Evolutionary conservation across 2,329 filamentous ascomycete genomes (phyloP), one percentile per base, ranked within the genome.

Genomic region (Beauveria medogensis): DNA sequence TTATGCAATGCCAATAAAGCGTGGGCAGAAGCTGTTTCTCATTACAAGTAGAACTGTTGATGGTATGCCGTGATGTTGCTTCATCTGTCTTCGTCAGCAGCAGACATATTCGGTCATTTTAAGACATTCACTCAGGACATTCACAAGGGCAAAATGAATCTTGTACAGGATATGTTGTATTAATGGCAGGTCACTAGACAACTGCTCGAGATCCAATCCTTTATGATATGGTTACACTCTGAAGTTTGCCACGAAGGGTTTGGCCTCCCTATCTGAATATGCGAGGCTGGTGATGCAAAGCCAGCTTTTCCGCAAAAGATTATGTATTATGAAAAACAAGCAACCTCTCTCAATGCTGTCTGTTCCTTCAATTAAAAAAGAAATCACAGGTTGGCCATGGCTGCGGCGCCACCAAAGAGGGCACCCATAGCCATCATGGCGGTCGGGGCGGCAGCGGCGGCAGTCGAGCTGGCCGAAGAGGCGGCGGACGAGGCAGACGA

Each of bases 401-500:
- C 61, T 55, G 76, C 79, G 3, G 75, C 77, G 65, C 78, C 79
- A 26, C 78, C 79, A 54, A 80, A 69, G 62, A 81, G 70, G 26
- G 77, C 78, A 37, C 78, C 78, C 52, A 81, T 69, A 22, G 74
- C 78, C 47, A 80, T 65, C 30, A 73, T 77, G 30, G 71, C 78
- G 18, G 77, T 79, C 63, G 72, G 73, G 51, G 73, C 68, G 53
- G 68, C 71, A 7, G 72, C 72, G 8, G 65, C 69, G 60, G 37
- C 37, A 5, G 41, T 28, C 5, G 61, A 22, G 30, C 30, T 34
- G 18, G 41, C 16, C 44, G 55, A 50, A 30, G 51, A 59, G 55
- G 65, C 65, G n/a, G 64, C 68, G 26, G 52, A 59, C 34, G 55
- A 57, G 63, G 20, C 65, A 51, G 61, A 63, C 20, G 64, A 63